These are phyloP conservation scores for Pythium phragmitis DNA, from an alignment of 352 stramenopile genomes.

Conservation along the genomic window DNA sequence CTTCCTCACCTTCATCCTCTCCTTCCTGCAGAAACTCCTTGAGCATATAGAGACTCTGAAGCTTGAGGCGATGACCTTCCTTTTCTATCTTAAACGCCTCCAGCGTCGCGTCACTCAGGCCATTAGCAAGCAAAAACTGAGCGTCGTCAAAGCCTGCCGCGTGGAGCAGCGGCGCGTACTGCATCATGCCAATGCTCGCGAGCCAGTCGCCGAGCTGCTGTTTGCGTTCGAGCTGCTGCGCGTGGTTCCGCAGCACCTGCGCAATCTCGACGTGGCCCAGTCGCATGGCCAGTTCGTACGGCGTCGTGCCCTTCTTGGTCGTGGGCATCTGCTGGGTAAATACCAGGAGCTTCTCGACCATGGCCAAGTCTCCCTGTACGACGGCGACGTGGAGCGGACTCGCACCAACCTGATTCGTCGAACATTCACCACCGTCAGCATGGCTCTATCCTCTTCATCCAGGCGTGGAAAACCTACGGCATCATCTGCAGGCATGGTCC, in stretches of 20 bases:
- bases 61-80: conserved; percentile 67
- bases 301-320: conserved; percentile 56
- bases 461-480: conserved; percentile 4
- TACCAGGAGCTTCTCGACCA: conserved; percentile 52
- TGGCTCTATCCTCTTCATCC: no score
- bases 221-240: conserved; percentile 22
- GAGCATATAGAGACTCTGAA: conserved; percentile 61
- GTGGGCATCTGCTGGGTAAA: conserved; percentile 32
- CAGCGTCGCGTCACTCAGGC: conserved; percentile 49
- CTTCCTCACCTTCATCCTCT: conserved; percentile 30
- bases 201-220: conserved; percentile 62
- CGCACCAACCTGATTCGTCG: conserved; percentile 36
- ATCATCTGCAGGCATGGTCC: conserved; percentile 30
- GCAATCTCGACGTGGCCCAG: conserved; percentile 38
- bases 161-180: conserved; percentile 52
- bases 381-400: conserved; percentile 68
- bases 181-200: conserved; percentile 63
- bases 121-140: conserved; percentile 47
- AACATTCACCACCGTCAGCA: not conserved
- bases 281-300: conserved; percentile 51
- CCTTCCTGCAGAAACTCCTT: conserved; percentile 52
- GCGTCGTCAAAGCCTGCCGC: conserved; percentile 67
- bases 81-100: conserved; percentile 68
- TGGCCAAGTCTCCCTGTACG: conserved; percentile 39
- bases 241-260: conserved; percentile 26